Percentiles rank a stretch among this genome's conserved stretches.
These are phyloP conservation scores for Tuber magnatum DNA, from an alignment of 495 filamentous ascomycete species.

Conservation along the genomic window DNA sequence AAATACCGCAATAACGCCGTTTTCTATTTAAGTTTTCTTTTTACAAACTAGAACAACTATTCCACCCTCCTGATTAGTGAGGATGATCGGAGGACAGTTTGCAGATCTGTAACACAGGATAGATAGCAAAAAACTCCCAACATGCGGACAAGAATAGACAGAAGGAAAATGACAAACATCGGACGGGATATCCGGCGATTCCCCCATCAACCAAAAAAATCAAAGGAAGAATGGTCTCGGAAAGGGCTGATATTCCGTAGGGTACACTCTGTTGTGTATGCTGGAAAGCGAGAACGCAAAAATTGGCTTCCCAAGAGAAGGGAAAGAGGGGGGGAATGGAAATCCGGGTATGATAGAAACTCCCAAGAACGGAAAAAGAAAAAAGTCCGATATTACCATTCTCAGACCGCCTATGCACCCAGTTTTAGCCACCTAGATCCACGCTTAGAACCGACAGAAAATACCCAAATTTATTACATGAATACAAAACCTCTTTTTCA, in stretches of 20 bases:
- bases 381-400: constrained; percentile 17
- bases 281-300: constrained; percentile 22
- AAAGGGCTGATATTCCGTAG: background rate
- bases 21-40: background rate
- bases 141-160: background rate
- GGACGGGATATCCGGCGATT: background rate
- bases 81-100: background rate
- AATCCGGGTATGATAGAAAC: constrained; percentile 7
- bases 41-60: background rate
- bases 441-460: constrained; percentile 35
- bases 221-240: background rate
- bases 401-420: constrained; percentile 23
- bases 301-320: constrained; percentile 27
- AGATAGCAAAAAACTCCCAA: constrained; percentile 2
- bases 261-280: constrained; percentile 10
- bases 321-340: constrained; percentile 23
- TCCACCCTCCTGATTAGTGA: background rate
- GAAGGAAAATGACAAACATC: background rate
- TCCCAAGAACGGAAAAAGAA: constrained; percentile 31
- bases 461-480: constrained; percentile 36
- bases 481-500: constrained; percentile 24
- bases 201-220: background rate
- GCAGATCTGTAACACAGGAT: background rate
- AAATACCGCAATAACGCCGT: background rate
- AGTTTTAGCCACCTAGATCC: constrained; percentile 29